phyloP scores from a whole-genome alignment of 2,329 filamentous ascomycete genomes.

The Cladosporium sp. region DNA sequence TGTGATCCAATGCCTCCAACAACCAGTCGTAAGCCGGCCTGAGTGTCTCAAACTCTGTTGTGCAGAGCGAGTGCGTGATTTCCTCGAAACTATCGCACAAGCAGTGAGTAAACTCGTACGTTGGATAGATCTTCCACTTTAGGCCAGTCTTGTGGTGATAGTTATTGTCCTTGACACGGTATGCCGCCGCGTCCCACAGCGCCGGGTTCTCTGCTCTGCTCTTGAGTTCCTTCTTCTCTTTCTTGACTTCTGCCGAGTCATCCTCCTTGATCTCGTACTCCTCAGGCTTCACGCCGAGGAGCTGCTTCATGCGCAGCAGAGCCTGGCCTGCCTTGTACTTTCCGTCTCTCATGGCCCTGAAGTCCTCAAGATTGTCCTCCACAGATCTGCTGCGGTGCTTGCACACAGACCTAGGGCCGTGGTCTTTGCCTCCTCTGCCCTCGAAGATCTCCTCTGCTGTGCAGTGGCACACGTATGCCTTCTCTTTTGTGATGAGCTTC shows the following conservation, averaged over 20 bases:
- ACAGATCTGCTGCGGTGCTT: conserved; percentile 69
- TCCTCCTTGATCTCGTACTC: conserved; percentile 31
- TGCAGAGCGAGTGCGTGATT: conserved; percentile 90
- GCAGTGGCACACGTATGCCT: conserved; percentile 82
- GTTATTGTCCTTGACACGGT: conserved; percentile 71
- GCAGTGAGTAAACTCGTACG: conserved; percentile 84
- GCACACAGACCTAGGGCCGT: conserved; percentile 71
- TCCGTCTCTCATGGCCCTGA: conserved; percentile 85
- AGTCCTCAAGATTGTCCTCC: conserved; percentile 75
- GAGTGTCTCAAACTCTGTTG: conserved; percentile 83
- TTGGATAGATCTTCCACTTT: conserved; percentile 90
- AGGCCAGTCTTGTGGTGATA: conserved; percentile 74
- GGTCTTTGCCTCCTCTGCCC: conserved; percentile 73
- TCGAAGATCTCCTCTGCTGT: conserved; percentile 77
- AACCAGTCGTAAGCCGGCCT: conserved; percentile 89
- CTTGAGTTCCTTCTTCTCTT: conserved; percentile 32
- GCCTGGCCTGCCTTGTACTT: conserved; percentile 83
- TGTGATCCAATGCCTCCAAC: conserved; percentile 74
- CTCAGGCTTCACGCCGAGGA: conserved; percentile 48
- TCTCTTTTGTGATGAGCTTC: conserved; percentile 68
- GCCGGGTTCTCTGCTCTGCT: conserved; percentile 71
- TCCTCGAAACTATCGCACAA: conserved; percentile 88
- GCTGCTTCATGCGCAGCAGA: conserved; percentile 90
- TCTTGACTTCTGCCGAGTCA: conserved; percentile 30
- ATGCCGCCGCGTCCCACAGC: conserved; percentile 95